phyloP scores from a whole-genome alignment of 2,329 filamentous ascomycete species.

The Aspergillus eucalypticola region DNA sequence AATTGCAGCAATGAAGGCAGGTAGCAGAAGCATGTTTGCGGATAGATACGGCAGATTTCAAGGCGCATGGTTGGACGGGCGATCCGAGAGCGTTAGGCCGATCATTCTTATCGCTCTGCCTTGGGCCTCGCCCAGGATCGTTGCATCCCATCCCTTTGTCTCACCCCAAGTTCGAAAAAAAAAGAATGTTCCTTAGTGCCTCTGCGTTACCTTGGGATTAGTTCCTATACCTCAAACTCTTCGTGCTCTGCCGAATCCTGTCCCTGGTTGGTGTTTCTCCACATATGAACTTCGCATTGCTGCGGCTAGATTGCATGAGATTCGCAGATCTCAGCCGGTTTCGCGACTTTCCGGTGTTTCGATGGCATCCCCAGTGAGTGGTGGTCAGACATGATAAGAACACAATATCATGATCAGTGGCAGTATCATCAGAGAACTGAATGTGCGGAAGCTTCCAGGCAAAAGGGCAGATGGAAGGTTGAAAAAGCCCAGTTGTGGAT shows the following conservation, averaged over 20 bases:
- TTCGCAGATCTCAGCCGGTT: neutral
- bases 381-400: neutral
- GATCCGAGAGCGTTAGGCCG: neutral
- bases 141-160: neutral
- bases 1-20: neutral
- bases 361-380: neutral
- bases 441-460: neutral
- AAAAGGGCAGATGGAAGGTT: neutral
- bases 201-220: neutral
- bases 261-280: neutral
- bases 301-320: neutral
- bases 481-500: neutral
- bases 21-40: neutral
- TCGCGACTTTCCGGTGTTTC: neutral
- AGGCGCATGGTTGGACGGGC: neutral
- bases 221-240: neutral
- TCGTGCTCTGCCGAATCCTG: neutral
- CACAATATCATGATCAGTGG: neutral
- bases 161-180: neutral
- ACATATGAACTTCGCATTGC: neutral
- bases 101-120: neutral
- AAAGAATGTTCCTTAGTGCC: no score
- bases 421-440: neutral
- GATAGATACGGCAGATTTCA: neutral
- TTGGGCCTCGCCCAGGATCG: neutral